These are phyloP conservation scores for Lepidium campestre DNA, from an alignment of 441 rosid genomes.

Conservation along the genomic window DNA sequence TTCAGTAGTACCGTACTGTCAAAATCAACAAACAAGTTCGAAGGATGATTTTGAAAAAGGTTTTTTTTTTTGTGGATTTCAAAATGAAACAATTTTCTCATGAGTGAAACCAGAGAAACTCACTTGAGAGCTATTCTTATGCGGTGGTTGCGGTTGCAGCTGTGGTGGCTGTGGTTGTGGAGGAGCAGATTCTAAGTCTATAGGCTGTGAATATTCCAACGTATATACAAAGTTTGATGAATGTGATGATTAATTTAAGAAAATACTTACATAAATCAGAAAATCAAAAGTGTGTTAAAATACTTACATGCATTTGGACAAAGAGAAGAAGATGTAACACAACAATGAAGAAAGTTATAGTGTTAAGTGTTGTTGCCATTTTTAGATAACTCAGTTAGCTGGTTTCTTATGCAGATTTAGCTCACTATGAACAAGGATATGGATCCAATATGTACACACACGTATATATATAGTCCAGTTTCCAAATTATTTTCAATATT, in stretches of 20 bases:
- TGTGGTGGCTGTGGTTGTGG: conserved; percentile 39
- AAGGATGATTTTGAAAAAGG: background rate
- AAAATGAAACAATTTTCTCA: conserved; percentile 16
- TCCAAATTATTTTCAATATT: background rate
- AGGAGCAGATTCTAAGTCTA: conserved; percentile 36
- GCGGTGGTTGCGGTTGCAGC: background rate
- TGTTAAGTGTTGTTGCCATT: conserved; percentile 12
- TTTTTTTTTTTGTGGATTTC: background rate
- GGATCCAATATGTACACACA: background rate
- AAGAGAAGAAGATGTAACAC: conserved; percentile 12
- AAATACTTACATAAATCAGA: background rate
- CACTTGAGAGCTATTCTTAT: conserved; percentile 16
- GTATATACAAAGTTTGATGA: background rate
- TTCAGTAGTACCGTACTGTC: conserved; percentile 56
- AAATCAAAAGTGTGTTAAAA: background rate
- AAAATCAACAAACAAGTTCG: conserved; percentile 12
- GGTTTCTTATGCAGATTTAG: background rate
- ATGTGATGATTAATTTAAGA: background rate
- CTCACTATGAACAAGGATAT: background rate
- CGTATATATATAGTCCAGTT: conserved; percentile 4
- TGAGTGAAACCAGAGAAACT: conserved; percentile 12
- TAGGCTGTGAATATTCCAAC: conserved; percentile 3
- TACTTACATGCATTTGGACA: conserved; percentile 22
- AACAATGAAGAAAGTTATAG: conserved; percentile 18
- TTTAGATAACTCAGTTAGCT: background rate